phyloP scores from a whole-genome alignment of 2,329 filamentous ascomycete species.

The Penicillium expansum region DNA sequence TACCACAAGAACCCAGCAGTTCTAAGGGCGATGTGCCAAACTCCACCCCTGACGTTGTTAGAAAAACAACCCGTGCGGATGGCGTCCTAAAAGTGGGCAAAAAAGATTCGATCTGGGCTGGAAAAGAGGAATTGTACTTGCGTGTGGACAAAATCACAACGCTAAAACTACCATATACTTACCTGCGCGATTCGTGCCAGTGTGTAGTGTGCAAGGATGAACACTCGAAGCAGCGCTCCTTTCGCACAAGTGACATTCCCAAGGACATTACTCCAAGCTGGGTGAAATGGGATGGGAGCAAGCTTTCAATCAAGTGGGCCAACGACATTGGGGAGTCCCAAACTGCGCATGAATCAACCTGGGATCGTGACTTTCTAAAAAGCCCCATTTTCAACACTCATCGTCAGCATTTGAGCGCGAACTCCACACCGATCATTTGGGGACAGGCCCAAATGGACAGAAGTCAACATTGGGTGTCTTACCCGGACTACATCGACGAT shows the following conservation, averaged over 20 bases:
- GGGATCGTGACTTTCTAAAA: slow-evolving; percentile 20
- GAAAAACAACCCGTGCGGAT: not conserved
- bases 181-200: slow-evolving; percentile 55
- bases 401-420: slow-evolving; percentile 14
- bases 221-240: slow-evolving; percentile 62
- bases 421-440: slow-evolving; percentile 35
- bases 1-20: not conserved
- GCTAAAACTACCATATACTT: slow-evolving; percentile 11
- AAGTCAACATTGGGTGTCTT: slow-evolving; percentile 58
- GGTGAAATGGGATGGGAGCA: slow-evolving; percentile 36
- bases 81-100: not conserved
- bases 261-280: slow-evolving; percentile 42
- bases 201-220: slow-evolving; percentile 55
- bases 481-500: slow-evolving; percentile 66
- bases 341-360: slow-evolving; percentile 42
- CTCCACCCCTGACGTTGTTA: not conserved
- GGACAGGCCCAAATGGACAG: slow-evolving; percentile 45
- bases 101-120: not conserved
- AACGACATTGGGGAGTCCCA: slow-evolving; percentile 52
- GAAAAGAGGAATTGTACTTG: slow-evolving; percentile 3
- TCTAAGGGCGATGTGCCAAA: not conserved
- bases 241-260: slow-evolving; percentile 64
- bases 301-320: slow-evolving; percentile 61
- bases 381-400: slow-evolving; percentile 13
- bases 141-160: not conserved